Percentiles rank a stretch among this genome's conserved stretches.
phyloP scores from a whole-genome alignment of 495 filamentous ascomycete genomes.

The Chaetomium cochliodes region DNA sequence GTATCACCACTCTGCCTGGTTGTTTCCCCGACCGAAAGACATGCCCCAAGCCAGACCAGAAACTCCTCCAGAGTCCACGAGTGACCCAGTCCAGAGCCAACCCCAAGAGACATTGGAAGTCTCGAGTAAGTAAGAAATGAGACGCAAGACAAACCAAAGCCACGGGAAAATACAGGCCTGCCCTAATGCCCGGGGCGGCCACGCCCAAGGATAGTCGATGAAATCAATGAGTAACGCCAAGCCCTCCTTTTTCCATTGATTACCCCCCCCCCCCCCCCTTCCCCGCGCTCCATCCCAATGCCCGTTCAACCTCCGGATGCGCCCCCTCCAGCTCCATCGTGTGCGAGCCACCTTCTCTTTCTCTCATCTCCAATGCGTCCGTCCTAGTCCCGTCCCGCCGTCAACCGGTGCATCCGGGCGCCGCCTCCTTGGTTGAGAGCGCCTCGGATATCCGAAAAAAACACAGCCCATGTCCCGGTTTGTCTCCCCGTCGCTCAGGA shows the following conservation, averaged over 20 bases:
- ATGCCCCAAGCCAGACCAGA: conserved; percentile 2
- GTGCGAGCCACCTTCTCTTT: neutral
- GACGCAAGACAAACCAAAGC: neutral
- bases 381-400: neutral
- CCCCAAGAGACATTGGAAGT: neutral
- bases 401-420: neutral
- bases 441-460: neutral
- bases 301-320: neutral
- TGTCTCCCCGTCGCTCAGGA: conserved; percentile 4
- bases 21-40: conserved; percentile 8
- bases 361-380: neutral
- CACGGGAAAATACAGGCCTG: neutral
- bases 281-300: neutral
- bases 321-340: neutral
- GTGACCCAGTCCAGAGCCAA: neutral
- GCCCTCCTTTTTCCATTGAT: neutral
- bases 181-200: neutral
- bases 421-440: neutral
- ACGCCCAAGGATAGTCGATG: neutral
- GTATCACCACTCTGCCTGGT: conserved; percentile 21
- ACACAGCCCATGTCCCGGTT: neutral
- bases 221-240: neutral
- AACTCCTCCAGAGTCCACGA: conserved; percentile 1
- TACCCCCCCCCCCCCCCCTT: no score
- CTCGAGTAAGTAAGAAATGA: neutral